Evolutionary conservation across 108 stramenopile genomes (phyloP).

Genomic region (Aurantiochytrium sp.): DNA sequence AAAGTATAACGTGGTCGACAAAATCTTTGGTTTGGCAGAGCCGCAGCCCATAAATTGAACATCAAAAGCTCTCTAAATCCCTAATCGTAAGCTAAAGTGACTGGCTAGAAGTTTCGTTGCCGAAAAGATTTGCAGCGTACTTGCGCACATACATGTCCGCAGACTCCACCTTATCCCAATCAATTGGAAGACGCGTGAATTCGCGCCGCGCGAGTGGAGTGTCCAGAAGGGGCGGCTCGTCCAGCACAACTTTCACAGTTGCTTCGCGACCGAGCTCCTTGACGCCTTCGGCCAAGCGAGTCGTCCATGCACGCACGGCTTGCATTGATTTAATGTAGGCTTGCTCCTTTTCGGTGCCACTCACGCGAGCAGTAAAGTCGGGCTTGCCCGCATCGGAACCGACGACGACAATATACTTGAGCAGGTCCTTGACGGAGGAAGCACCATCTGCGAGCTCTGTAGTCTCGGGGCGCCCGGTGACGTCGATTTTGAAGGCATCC

Average conservation of each 20-base stretch:
- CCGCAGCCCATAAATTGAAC: too few relatives aligned
- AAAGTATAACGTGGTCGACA: too few relatives aligned
- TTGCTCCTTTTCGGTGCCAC: background rate
- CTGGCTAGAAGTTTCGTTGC: background rate
- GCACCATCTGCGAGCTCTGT: too few relatives aligned
- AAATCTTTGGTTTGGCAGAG: too few relatives aligned
- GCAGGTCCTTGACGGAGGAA: background rate
- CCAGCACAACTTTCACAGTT: background rate
- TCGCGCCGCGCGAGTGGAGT: background rate
- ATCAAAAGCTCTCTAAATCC: too few relatives aligned
- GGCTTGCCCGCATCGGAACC: constrained; percentile 4
- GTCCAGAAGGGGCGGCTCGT: background rate
- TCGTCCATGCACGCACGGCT: background rate
- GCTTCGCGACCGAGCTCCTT: background rate
- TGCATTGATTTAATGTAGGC: background rate
- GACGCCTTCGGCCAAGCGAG: background rate
- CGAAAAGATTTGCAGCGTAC: background rate
- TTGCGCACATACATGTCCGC: background rate
- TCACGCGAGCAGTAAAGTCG: background rate
- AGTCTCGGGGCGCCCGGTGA: too few relatives aligned
- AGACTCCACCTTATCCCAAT: background rate
- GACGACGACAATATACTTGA: background rate
- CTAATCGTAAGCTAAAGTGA: background rate
- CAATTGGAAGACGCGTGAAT: background rate
- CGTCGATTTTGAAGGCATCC: too few relatives aligned